Conservation (phyloP, 345 rosid species). For the Corchorus capsularis region DNA sequence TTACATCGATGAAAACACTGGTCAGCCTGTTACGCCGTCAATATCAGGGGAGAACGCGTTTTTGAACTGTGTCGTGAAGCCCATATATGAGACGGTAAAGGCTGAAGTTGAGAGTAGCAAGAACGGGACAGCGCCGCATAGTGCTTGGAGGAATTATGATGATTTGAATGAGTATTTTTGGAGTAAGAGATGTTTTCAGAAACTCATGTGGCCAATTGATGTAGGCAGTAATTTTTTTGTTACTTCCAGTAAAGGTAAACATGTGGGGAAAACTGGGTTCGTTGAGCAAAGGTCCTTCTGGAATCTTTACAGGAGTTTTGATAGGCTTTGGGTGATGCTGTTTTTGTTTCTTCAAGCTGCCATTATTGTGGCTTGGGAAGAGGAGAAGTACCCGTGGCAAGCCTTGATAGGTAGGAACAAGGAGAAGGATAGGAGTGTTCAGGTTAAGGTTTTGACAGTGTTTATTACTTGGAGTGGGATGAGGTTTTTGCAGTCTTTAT, state of each 20-base stretch:
- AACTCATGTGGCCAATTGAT: constrained; percentile 89
- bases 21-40: constrained; percentile 79
- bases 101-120: constrained; percentile 80
- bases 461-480: constrained; percentile 87
- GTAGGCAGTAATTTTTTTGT: constrained; percentile 73
- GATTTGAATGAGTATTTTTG: constrained; percentile 96
- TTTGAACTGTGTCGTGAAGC: constrained; percentile 70
- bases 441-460: constrained; percentile 68
- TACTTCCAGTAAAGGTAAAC: constrained; percentile 47
- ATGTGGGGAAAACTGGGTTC: constrained; percentile 94
- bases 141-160: constrained; percentile 92
- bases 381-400: constrained; percentile 61
- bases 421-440: constrained; percentile 42
- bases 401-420: constrained; percentile 37
- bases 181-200: constrained; percentile 84
- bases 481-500: constrained; percentile 77
- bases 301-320: constrained; percentile 86
- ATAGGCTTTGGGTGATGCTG: constrained; percentile 84
- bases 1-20: constrained; percentile 87
- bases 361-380: constrained; percentile 72
- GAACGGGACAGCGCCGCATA: constrained; percentile 95
- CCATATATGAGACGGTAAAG: constrained; percentile 70
- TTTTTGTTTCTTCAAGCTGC: constrained; percentile 78
- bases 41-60: constrained; percentile 78
- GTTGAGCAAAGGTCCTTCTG: constrained; percentile 95